These are phyloP conservation scores for Coffea canephora DNA, from an alignment of 257 asterid species.

Conservation along the genomic window DNA sequence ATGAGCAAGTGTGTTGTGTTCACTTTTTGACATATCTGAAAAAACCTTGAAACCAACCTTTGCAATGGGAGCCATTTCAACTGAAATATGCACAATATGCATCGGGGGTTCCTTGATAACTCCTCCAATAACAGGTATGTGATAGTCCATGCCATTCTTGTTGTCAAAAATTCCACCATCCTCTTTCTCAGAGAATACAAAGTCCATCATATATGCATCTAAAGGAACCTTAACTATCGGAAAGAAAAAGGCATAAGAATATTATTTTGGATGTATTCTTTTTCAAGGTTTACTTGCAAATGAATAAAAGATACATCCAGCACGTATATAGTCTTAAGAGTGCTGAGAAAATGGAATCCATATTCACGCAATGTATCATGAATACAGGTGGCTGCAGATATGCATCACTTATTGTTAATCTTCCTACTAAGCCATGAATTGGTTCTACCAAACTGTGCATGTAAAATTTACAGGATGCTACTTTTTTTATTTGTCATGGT, in stretches of 20 bases:
- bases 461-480: constrained; percentile 3
- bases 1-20: background rate
- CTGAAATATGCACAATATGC: constrained; percentile 93
- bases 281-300: background rate
- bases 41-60: constrained; percentile 52
- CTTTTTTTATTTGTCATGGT: background rate
- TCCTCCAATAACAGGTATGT: constrained; percentile 86
- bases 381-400: background rate
- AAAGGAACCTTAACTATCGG: constrained; percentile 83
- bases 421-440: background rate
- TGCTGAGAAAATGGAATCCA: background rate
- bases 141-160: constrained; percentile 89
- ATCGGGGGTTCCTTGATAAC: constrained; percentile 79
- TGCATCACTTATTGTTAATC: background rate
- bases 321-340: background rate
- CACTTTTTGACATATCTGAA: background rate
- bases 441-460: background rate
- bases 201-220: constrained; percentile 95
- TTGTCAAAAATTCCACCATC: constrained; percentile 89
- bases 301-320: background rate
- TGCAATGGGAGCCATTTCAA: constrained; percentile 99
- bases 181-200: constrained; percentile 92
- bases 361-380: background rate
- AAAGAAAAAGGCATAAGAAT: constrained; percentile 19
- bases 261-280: constrained; percentile 1